phyloP scores from a whole-genome alignment of 805 yeast genomes.

The Myxozyma mucilagina region DNA sequence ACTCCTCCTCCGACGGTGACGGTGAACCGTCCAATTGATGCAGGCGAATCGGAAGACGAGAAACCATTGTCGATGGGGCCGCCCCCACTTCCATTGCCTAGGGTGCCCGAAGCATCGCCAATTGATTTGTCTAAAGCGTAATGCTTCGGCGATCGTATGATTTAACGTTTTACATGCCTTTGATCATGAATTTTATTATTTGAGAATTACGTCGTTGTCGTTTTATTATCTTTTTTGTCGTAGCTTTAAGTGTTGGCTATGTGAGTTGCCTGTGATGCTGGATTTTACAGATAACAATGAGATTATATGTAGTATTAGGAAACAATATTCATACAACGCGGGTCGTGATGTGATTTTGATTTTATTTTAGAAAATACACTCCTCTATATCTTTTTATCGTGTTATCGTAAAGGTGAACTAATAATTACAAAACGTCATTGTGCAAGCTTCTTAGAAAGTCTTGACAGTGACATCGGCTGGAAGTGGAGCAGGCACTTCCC shows the following conservation, averaged over 20 bases:
- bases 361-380: not conserved
- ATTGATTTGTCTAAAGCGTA: not conserved
- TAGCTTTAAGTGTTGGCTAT: not conserved
- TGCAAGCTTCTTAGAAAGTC: not conserved
- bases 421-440: not conserved
- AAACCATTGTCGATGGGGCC: conserved; percentile 1
- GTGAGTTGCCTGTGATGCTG: not conserved
- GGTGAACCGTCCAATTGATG: not conserved
- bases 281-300: not conserved
- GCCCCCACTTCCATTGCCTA: not conserved
- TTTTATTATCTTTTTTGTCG: not conserved
- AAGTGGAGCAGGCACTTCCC: conserved; percentile 24
- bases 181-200: not conserved
- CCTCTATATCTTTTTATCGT: not conserved
- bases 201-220: not conserved
- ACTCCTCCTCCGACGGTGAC: not conserved
- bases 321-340: not conserved
- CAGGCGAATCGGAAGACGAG: not conserved
- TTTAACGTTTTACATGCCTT: too few species aligned
- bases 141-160: too few species aligned
- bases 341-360: not conserved
- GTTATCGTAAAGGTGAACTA: not conserved
- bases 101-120: not conserved
- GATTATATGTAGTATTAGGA: not conserved
- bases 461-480: conserved; percentile 1